A percentile compares a stretch with the other conserved stretches of the same genome.
These are phyloP conservation scores for Talaromyces sp. DNA, from an alignment of 2,329 filamentous ascomycete species.

Conservation along the genomic window DNA sequence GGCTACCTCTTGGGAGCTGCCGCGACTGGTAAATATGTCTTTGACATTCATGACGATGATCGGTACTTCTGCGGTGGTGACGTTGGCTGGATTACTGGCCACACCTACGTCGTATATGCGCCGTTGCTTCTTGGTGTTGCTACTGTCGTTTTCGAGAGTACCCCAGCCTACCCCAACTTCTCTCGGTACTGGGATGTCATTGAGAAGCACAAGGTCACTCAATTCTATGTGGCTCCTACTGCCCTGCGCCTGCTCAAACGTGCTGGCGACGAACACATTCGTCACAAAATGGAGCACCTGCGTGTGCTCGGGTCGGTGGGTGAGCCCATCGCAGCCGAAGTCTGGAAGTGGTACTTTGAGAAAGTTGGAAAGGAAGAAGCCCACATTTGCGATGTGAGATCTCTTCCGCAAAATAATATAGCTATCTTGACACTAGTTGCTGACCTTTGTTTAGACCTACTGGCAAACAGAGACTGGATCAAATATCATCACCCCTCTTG, in stretches of 20 bases:
- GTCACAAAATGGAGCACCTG: conserved; percentile 81
- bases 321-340: conserved; percentile 94
- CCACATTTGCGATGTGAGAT: conserved; percentile 86
- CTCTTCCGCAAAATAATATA: neutral
- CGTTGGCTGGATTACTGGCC: conserved; percentile 97
- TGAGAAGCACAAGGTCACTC: conserved; percentile 88
- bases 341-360: conserved; percentile 99
- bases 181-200: conserved; percentile 99
- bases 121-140: conserved; percentile 88
- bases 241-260: conserved; percentile 91
- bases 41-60: conserved; percentile 93
- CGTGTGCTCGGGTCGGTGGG: conserved; percentile 91
- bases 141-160: conserved; percentile 96
- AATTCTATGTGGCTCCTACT: conserved; percentile 97
- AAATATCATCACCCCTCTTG: conserved; percentile 89
- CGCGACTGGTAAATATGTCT: conserved; percentile 95
- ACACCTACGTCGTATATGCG: conserved; percentile 97
- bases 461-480: conserved; percentile 99
- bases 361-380: conserved; percentile 88
- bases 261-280: conserved; percentile 87
- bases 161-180: conserved; percentile 94
- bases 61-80: conserved; percentile 97
- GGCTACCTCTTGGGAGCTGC: conserved; percentile 94
- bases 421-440: neutral
- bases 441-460: conserved; percentile 66